Evolutionary conservation across 495 filamentous ascomycete genomes (phyloP), one percentile per base, ranked within the genome.

Genomic region (Penicillium argentinense): DNA sequence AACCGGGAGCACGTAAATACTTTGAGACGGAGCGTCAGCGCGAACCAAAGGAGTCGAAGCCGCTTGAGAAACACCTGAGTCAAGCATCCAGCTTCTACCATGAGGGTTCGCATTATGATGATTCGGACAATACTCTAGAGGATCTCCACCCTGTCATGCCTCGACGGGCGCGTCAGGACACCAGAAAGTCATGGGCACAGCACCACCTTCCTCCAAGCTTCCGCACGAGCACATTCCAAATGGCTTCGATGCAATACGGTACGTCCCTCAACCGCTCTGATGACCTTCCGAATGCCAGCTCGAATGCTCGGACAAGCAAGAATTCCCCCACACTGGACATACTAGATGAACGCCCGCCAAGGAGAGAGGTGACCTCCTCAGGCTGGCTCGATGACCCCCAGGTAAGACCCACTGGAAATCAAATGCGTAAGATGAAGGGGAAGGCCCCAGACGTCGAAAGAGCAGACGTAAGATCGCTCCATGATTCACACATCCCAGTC

Each of bases 171-270:
- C 39, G 21, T 33, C 51, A 30, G 8, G 30, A 34, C 3, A 22
- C 40, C 5, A 47, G 37, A 11, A 12, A 27, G 9, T 45, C 53
- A 1, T 60, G 43, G 47, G 50, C 46, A 6, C 53, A 57, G 17
- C 47, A 50, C 23, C 49, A 63, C n/a, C 25, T 51, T 8, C 59
- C 53, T 0, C 40, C 50, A 2, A 39, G 25, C 2, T 44, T 59
- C n/a, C 41, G 52, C 8, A 54, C 52, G 9, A 40, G 32, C n/a
- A 46, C 47, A 19, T 38, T 42, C 23, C 42, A 44, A 13, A 36
- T 46, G 0, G 42, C 40, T 1, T 12, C 23, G 5, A 45, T 7
- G n/a, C 18, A 36, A 18, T 18, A 36, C 33, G 7, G 17, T 7
- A 18, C 1, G 16, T 19, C 14, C 11, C 17, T 21, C 2, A 21